Evolutionary conservation across 148 eudicot species (phyloP), one percentile per base, ranked within the genome.

Genomic region (Drosera capensis): DNA sequence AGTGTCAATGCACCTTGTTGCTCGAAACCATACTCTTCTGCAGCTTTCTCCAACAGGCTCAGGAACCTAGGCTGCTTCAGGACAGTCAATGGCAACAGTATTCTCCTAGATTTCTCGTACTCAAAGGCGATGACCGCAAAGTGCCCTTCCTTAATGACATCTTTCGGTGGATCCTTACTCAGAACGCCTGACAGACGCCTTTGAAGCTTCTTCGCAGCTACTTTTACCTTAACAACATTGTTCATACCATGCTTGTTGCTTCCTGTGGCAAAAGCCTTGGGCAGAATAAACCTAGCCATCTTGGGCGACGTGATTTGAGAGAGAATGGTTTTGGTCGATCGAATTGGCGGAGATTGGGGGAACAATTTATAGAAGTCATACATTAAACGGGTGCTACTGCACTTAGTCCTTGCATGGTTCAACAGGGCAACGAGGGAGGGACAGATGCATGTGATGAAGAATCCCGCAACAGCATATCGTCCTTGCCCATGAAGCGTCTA

Each of bases 121-220:
- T 60, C 80, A 34, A 18, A 55, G 0, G 81, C 84, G 21, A 71
- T 70, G 58, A 79, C 94, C 0, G 79, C 78, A 31, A 83, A 83
- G 23, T 76, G 78, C n/a, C 94, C 84, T 56, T 83, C 77, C 51
- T 79, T 75, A n/a, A n/a, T n/a, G 2, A 75, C 86, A 15, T 71
- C 87, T 11, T 63, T 22, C 1, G 83, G 14, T 34, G 38, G 5
- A 9, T 34, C n/a, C 38, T 34, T 34, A 28, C 31, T 28, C n/a
- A 11, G 38, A 3, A 34, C 3, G n/a, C n/a, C n/a, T 15, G n/a
- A 11, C 11, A 34, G 38, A 4, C 38, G 0, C 38, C n/a, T 34
- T 4, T 4, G 38, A 9, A 34, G 38, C 5, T 34, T 34, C 38
- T 34, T 15, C 11, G 38, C 38, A 9, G 14, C 38, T 34, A 11